Conservation (phyloP, 257 asterid species). For the Knoxia roxburghii region DNA sequence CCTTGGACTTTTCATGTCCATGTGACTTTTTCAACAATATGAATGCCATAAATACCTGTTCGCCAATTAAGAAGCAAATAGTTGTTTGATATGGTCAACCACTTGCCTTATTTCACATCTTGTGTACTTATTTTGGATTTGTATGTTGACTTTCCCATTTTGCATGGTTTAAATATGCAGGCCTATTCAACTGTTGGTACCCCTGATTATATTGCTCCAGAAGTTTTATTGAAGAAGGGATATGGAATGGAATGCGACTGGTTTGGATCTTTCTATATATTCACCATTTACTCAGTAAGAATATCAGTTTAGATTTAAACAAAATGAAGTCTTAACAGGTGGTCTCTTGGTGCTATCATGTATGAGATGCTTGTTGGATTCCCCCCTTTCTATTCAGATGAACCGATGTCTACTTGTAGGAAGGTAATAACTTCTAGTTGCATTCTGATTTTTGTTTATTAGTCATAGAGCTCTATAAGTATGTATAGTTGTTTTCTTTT, state of each 20-base stretch:
- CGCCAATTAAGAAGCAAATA: background rate
- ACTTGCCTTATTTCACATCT: background rate
- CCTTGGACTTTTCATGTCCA: background rate
- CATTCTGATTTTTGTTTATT: background rate
- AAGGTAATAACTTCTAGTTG: constrained; percentile 42
- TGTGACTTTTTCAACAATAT: background rate
- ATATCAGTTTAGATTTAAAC: constrained; percentile 8
- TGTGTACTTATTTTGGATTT: background rate
- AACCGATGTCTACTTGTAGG: constrained; percentile 95
- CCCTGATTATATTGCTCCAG: constrained; percentile 98
- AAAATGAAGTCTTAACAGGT: constrained; percentile 40
- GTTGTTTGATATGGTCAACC: background rate
- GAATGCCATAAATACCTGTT: background rate
- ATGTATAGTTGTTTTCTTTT: background rate
- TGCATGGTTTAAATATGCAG: constrained; percentile 33
- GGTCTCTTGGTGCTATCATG: constrained; percentile 99
- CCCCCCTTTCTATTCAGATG: constrained; percentile 97
- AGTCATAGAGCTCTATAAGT: background rate
- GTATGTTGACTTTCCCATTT: background rate
- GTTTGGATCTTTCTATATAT: constrained; percentile 34
- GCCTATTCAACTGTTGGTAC: constrained; percentile 99
- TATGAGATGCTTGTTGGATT: constrained; percentile 97
- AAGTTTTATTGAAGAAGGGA: constrained; percentile 90
- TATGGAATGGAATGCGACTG: constrained; percentile 99
- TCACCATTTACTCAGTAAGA: constrained; percentile 16